Base-by-base conservation (phyloP, 108 stramenopile species). In the Ochromonas danica region DNA sequence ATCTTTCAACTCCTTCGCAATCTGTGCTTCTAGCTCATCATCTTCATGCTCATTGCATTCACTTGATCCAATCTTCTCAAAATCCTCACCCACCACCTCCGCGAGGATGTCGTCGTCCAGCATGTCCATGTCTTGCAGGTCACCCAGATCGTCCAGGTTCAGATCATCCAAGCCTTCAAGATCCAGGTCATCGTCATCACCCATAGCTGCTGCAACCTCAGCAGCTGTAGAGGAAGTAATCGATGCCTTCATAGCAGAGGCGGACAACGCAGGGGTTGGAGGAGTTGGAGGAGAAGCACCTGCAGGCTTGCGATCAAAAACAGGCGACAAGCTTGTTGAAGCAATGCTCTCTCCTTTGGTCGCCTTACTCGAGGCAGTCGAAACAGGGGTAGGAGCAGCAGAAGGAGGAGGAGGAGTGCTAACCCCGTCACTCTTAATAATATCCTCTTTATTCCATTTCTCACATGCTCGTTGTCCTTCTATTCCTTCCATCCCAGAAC, bases 21-120 rank as follows among this genome's bases (percentile, higher is more conserved):
- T 67, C 25, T 67, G 63, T 31, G 63, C 63, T 67, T 67, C 63
- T 10, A 67, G 35, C 25, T 67, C 63, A 67, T 67, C 63, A 51
- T 51, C 22, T 51, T 51, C 45, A 51, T 14, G 45, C 22, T 51
- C n/a, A 57, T 57, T 57, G 22, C 17, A 10, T 57, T 57, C 51
- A 22, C 51, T 57, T 57, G 51, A 57, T 57, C 51, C 51, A 22
- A 57, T 57, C 22, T 57, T 10, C 22, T 57, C 51, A 22, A 57
- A 57, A 22, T 57, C 22, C 51, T 17, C 22, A 22, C 22, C 51
- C 17, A 10, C 51, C 51, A 57, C 10, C 22, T 57, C 51, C 22
- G 10, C 51, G 51, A 57, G 51, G 17, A 57, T 17, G 17, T 57
- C 51, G 51, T 57, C 51, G 51, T 57, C 51, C 51, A 17, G 10